A percentile compares a stretch with the other conserved stretches of the same genome.
Conservation (phyloP, 805 yeast species). For the Barnettozyma pratensis region DNA sequence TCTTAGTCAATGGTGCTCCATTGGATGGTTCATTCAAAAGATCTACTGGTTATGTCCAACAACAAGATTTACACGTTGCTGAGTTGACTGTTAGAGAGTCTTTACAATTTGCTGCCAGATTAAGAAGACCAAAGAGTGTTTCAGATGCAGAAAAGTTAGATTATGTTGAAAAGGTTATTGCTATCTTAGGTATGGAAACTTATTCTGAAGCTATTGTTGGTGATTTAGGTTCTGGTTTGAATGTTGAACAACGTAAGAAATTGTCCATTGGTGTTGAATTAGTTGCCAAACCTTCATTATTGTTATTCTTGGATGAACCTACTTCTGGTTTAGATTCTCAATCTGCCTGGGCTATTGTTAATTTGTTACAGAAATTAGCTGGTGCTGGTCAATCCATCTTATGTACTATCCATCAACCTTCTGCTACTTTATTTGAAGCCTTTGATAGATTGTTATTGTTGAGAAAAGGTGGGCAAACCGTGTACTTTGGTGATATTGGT, state of each 20-base stretch:
- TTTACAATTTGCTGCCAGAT: conserved; percentile 53
- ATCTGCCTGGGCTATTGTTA: conserved; percentile 57
- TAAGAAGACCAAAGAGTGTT: conserved; percentile 53
- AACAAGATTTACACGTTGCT: conserved; percentile 42
- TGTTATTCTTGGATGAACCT: conserved; percentile 59
- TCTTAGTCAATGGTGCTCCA: conserved; percentile 48
- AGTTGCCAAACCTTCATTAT: conserved; percentile 54
- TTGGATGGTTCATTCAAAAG: conserved; percentile 55
- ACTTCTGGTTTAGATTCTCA: conserved; percentile 63
- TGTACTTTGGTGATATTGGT: conserved; percentile 70
- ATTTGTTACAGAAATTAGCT: conserved; percentile 49
- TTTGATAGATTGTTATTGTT: conserved; percentile 30
- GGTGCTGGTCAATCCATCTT: conserved; percentile 54
- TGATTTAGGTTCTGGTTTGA: conserved; percentile 59
- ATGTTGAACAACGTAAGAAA: conserved; percentile 57
- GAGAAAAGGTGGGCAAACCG: conserved; percentile 68
- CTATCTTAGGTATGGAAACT: conserved; percentile 51
- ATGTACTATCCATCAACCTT: conserved; percentile 76
- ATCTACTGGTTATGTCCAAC: conserved; percentile 48
- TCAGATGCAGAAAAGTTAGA: conserved; percentile 49
- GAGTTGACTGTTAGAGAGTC: conserved; percentile 66
- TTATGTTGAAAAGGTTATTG: conserved; percentile 59
- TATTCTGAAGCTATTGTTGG: conserved; percentile 70
- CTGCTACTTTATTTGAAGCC: conserved; percentile 12
- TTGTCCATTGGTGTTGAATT: conserved; percentile 58